A percentile compares a stretch with the other conserved stretches of the same genome.
Evolutionary conservation across 371 early-diverging fungal genomes (phyloP).

Genomic region (Circinella umbellata): DNA sequence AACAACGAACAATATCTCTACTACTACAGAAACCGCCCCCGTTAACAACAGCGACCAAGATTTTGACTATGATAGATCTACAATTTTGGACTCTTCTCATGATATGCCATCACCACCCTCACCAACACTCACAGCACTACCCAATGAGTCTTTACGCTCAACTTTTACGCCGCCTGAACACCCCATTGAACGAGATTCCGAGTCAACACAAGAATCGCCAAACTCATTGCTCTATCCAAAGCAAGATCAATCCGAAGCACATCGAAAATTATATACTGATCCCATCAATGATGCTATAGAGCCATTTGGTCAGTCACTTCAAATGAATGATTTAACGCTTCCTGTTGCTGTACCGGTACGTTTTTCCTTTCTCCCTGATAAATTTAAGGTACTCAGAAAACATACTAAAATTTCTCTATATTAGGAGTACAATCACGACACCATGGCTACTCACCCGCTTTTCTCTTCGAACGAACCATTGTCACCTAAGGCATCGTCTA

Average conservation of each 20-base stretch:
- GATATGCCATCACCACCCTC: background rate
- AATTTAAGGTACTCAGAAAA: no score
- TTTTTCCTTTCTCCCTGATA: background rate
- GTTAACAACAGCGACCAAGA: background rate
- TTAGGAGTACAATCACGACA: conserved; percentile 1
- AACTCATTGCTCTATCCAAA: background rate
- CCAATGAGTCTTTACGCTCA: background rate
- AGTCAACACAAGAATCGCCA: background rate
- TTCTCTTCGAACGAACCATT: background rate
- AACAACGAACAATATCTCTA: no score
- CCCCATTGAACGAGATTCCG: background rate
- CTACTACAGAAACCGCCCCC: background rate
- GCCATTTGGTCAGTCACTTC: conserved; percentile 4
- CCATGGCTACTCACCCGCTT: background rate
- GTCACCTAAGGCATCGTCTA: background rate
- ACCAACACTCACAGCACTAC: background rate
- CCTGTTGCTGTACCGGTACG: conserved; percentile 21
- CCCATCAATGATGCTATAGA: background rate
- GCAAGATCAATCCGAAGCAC: background rate
- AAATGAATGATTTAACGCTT: conserved; percentile 11
- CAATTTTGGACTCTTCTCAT: background rate
- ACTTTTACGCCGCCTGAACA: background rate
- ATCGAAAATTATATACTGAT: background rate
- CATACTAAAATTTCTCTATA: background rate
- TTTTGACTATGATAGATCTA: background rate